phyloP scores from a whole-genome alignment of 1,284 basidiomycete species.

The Phylloboletellus chloephorus region DNA sequence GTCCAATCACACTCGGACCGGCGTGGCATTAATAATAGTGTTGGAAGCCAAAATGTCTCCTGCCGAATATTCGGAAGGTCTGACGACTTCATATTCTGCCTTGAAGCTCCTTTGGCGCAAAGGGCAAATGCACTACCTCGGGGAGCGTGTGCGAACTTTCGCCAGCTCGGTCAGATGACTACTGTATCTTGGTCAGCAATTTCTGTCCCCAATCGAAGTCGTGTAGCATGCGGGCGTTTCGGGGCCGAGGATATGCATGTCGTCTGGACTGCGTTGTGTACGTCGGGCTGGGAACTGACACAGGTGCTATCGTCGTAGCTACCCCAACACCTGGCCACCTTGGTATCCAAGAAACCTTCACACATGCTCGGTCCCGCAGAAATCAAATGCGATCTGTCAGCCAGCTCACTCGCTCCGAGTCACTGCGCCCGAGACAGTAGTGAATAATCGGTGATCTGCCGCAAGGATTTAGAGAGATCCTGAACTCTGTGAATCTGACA shows the following conservation, averaged over 20 bases:
- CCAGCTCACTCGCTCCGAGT: neutral
- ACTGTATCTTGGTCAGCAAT: neutral
- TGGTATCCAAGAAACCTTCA: slow-evolving; percentile 4
- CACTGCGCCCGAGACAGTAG: too few relatives aligned
- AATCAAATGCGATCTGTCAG: neutral
- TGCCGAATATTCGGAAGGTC: neutral
- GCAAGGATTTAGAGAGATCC: too few relatives aligned
- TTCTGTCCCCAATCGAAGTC: neutral
- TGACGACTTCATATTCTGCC: neutral
- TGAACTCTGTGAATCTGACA: too few relatives aligned
- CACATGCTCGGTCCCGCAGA: slow-evolving; percentile 5
- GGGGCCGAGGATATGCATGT: neutral
- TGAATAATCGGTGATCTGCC: too few relatives aligned
- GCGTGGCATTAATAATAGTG: neutral
- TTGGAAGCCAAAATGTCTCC: neutral
- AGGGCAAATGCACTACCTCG: neutral
- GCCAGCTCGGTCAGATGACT: neutral
- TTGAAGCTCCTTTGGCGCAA: neutral
- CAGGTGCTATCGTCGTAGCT: neutral
- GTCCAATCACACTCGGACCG: neutral
- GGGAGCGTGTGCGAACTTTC: neutral
- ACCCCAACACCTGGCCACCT: neutral
- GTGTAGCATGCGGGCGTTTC: neutral
- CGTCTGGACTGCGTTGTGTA: neutral
- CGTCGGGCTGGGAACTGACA: neutral